Evolutionary conservation across 768 basidiomycete genomes (phyloP).

Genomic region (Suillus fuscotomentosus): DNA sequence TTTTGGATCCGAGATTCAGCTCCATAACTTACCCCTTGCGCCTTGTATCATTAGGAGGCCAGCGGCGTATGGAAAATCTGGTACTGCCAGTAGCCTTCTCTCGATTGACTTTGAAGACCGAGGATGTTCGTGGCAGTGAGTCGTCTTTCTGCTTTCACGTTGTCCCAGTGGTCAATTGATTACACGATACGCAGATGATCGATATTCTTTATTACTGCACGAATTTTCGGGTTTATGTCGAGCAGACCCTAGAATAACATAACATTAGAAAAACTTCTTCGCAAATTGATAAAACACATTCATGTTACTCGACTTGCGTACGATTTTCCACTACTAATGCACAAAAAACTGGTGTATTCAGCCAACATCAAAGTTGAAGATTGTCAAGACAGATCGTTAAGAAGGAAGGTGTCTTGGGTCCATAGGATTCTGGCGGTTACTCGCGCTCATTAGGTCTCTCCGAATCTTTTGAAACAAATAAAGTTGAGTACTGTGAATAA

Average conservation of each 20-base stretch:
- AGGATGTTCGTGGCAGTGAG: not conserved
- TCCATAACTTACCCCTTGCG: not conserved
- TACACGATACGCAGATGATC: not conserved
- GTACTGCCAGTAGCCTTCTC: not conserved
- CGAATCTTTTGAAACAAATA: too few species aligned
- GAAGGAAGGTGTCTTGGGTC: too few species aligned
- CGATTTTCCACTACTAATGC: not conserved
- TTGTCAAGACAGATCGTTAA: too few species aligned
- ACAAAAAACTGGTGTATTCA: too few species aligned
- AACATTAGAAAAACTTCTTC: not conserved
- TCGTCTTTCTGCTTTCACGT: not conserved
- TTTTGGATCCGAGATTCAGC: not conserved
- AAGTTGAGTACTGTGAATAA: too few species aligned
- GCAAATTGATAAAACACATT: not conserved
- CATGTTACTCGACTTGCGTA: not conserved
- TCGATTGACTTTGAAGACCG: not conserved
- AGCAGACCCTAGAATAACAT: not conserved
- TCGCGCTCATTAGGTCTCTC: too few species aligned
- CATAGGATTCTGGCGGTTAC: too few species aligned
- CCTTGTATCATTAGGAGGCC: not conserved
- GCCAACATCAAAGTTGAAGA: too few species aligned
- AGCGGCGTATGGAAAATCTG: rapidly evolving
- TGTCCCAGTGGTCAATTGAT: not conserved
- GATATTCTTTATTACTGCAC: not conserved
- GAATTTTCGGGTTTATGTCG: not conserved